Evolutionary conservation across 2,329 filamentous ascomycete genomes (phyloP).

Genomic region (Elsinoe necatrix): DNA sequence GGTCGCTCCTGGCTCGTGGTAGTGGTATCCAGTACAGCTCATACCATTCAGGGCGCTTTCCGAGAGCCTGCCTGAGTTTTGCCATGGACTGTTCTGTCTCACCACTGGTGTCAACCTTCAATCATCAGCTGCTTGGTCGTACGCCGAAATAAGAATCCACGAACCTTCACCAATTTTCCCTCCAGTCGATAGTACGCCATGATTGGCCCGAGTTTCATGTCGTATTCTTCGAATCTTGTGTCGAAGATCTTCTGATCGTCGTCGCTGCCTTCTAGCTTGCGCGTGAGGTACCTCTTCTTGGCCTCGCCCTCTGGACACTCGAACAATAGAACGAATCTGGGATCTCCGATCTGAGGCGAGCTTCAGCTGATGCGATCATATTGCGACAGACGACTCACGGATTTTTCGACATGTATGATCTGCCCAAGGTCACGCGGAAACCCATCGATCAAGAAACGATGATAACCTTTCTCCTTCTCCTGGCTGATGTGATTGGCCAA

Average conservation of each 20-base stretch:
- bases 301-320: background rate
- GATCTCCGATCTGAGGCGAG: background rate
- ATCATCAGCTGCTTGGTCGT: background rate
- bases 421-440: conserved; percentile 18
- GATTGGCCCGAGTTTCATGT: background rate
- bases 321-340: conserved; percentile 5
- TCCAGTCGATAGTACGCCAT: background rate
- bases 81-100: background rate
- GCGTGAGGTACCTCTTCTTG: background rate
- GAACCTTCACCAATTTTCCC: background rate
- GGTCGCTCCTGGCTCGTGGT: background rate
- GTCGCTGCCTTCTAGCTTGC: background rate
- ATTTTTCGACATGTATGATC: background rate
- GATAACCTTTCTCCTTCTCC: background rate
- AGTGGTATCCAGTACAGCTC: background rate
- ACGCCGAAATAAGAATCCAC: background rate
- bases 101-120: conserved; percentile 8
- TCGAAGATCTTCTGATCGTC: background rate
- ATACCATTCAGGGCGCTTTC: background rate
- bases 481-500: conserved; percentile 15
- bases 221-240: background rate
- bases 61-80: background rate
- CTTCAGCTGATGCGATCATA: background rate
- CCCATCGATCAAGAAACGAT: conserved; percentile 20
- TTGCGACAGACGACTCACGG: background rate